These are phyloP conservation scores for Aspergillus sojae DNA, from an alignment of 2,329 filamentous ascomycete genomes.

Conservation along the genomic window DNA sequence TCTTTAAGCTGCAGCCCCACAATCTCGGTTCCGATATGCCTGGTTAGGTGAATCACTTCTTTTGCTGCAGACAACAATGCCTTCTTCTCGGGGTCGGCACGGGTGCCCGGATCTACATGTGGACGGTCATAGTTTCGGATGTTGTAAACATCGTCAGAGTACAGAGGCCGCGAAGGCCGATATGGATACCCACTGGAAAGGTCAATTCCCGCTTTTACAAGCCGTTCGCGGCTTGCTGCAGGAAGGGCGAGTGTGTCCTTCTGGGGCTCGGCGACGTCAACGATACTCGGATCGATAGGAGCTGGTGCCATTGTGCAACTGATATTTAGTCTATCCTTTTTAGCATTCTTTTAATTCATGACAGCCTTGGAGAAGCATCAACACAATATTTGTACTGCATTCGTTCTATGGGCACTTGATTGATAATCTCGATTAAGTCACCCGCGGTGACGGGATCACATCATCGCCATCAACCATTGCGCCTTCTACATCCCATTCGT, in stretches of 20 bases:
- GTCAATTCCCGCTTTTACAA: conserved; percentile 71
- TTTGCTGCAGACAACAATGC: conserved; percentile 63
- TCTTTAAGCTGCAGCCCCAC: conserved; percentile 66
- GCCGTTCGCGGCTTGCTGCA: conserved; percentile 56
- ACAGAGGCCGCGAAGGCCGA: conserved; percentile 67
- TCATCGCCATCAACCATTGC: conserved; percentile 34
- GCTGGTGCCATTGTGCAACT: conserved; percentile 55
- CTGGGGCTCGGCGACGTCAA: conserved; percentile 62
- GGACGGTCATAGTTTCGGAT: conserved; percentile 61
- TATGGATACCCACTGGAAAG: conserved; percentile 72
- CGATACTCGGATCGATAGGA: conserved; percentile 64
- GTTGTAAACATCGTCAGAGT: conserved; percentile 68
- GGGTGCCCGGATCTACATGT: conserved; percentile 63
- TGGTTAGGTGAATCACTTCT: conserved; percentile 64
- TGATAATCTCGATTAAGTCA: neutral
- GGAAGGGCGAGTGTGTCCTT: conserved; percentile 69
- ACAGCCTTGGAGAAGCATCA: neutral
- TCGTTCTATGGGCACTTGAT: neutral
- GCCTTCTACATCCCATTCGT: conserved; percentile 22
- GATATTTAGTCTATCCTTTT: neutral
- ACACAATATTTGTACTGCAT: neutral
- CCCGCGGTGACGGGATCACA: conserved; percentile 27
- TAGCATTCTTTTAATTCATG: neutral
- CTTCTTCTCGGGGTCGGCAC: conserved; percentile 67
- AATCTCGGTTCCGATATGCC: conserved; percentile 66